phyloP scores from a whole-genome alignment of 495 filamentous ascomycete species.

The Penicillium chermesinum region DNA sequence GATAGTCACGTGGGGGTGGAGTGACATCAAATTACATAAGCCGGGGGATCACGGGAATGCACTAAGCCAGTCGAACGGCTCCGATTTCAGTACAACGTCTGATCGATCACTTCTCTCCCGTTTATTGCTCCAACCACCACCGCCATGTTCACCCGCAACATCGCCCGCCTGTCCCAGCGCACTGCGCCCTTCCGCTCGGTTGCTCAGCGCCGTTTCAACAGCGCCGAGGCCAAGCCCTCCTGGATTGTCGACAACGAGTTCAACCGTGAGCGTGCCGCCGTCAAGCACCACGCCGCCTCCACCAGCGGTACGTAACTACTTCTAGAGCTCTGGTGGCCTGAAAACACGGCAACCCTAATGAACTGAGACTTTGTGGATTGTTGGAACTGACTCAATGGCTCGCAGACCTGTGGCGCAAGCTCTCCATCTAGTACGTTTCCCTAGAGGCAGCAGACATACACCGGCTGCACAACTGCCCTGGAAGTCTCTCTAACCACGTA shows the following conservation, averaged over 20 bases:
- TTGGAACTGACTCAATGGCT: slow-evolving; percentile 32
- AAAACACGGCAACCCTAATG: neutral
- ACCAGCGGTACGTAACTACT: slow-evolving; percentile 61
- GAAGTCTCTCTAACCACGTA: slow-evolving; percentile 1
- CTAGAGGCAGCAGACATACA: neutral
- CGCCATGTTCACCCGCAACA: slow-evolving; percentile 58
- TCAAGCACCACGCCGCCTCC: slow-evolving; percentile 78
- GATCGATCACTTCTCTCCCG: slow-evolving; percentile 11
- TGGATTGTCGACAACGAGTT: slow-evolving; percentile 75
- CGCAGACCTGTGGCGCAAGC: slow-evolving; percentile 87
- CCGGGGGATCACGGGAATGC: slow-evolving; percentile 36
- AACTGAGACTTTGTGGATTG: neutral
- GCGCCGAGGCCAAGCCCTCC: slow-evolving; percentile 41
- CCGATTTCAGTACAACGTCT: slow-evolving; percentile 32
- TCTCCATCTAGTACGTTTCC: slow-evolving; percentile 78
- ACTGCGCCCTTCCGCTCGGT: slow-evolving; percentile 53
- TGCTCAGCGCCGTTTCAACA: slow-evolving; percentile 65
- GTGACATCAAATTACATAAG: slow-evolving; percentile 44
- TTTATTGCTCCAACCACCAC: slow-evolving; percentile 17
- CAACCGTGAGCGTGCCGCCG: slow-evolving; percentile 74
- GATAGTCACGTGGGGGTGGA: slow-evolving; percentile 26
- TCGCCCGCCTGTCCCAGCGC: slow-evolving; percentile 57
- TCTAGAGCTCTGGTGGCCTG: neutral
- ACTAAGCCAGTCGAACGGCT: slow-evolving; percentile 32
- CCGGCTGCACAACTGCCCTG: neutral